phyloP scores from a whole-genome alignment of 1,284 basidiomycete species.

The Apiotrichum mycotoxinovorans region DNA sequence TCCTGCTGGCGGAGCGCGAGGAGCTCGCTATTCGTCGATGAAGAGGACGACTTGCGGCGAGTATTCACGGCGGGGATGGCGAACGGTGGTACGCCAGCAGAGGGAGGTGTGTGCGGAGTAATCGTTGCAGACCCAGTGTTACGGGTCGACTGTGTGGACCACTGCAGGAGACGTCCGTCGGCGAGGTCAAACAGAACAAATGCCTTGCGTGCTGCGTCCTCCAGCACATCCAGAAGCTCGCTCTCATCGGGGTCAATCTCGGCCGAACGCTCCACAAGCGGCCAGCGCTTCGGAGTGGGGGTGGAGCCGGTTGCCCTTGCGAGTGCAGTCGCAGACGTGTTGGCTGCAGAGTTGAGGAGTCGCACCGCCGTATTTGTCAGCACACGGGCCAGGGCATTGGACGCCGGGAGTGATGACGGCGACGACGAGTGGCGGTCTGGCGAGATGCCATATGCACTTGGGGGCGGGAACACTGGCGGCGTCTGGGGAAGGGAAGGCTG shows the following conservation, averaged over 20 bases:
- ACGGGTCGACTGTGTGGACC: slow-evolving; percentile 17
- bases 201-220: slow-evolving; percentile 92
- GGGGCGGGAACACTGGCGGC: slow-evolving; percentile 39
- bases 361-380: slow-evolving; percentile 86
- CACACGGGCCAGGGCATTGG: slow-evolving; percentile 75
- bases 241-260: slow-evolving; percentile 71
- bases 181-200: slow-evolving; percentile 89
- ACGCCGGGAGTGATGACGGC: slow-evolving; percentile 34
- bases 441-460: slow-evolving; percentile 19
- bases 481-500: slow-evolving; percentile 35
- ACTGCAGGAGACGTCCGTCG: slow-evolving; percentile 79
- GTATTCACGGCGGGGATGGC: slow-evolving; percentile 8
- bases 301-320: slow-evolving; percentile 38
- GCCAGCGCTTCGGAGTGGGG: slow-evolving; percentile 25
- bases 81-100: slow-evolving; percentile 27
- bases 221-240: slow-evolving; percentile 67
- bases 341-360: slow-evolving; percentile 66
- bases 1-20: slow-evolving; percentile 69
- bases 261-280: slow-evolving; percentile 30
- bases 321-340: slow-evolving; percentile 39
- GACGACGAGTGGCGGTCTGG: slow-evolving; percentile 31
- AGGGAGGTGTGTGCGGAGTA: slow-evolving; percentile 6
- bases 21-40: slow-evolving; percentile 38
- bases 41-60: slow-evolving; percentile 29
- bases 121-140: slow-evolving; percentile 11